Evolutionary conservation across 2,329 filamentous ascomycete genomes (phyloP).

Genomic region (Mollisia scopiformis): DNA sequence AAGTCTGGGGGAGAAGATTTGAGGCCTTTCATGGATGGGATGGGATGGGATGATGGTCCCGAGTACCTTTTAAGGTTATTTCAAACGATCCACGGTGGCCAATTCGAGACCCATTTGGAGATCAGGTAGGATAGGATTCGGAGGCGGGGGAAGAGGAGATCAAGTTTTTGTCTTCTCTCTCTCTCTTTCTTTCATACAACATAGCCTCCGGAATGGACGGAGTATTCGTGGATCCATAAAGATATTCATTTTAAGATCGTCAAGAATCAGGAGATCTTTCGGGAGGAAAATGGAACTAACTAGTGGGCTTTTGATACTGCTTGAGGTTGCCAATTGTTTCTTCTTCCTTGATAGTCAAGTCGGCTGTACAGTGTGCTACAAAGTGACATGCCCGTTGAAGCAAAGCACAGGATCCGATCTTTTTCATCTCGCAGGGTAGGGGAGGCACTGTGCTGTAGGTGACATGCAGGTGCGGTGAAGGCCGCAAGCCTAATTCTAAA

Average conservation of each 20-base stretch:
- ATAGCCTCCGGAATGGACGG: neutral
- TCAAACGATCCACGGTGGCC: neutral
- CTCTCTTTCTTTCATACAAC: neutral
- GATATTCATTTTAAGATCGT: neutral
- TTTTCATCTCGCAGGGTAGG: neutral
- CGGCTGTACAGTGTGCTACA: no score
- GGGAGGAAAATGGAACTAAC: neutral
- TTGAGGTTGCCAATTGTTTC: neutral
- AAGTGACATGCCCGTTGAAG: neutral
- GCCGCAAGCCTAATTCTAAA: neutral
- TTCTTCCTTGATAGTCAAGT: neutral
- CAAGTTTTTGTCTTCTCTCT: no score
- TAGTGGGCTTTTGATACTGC: neutral
- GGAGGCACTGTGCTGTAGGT: no score
- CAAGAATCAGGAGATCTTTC: neutral
- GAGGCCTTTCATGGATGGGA: conserved; percentile 5
- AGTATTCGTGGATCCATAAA: neutral
- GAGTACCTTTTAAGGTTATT: neutral
- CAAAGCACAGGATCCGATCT: no score
- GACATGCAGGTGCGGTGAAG: no score
- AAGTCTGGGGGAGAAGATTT: conserved; percentile 13
- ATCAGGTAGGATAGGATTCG: neutral
- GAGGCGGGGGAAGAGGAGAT: no score
- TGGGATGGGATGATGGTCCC: neutral
- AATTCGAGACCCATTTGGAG: neutral